Conservation (phyloP, 805 yeast genomes). For the Scheffersomyces spartinae region DNA sequence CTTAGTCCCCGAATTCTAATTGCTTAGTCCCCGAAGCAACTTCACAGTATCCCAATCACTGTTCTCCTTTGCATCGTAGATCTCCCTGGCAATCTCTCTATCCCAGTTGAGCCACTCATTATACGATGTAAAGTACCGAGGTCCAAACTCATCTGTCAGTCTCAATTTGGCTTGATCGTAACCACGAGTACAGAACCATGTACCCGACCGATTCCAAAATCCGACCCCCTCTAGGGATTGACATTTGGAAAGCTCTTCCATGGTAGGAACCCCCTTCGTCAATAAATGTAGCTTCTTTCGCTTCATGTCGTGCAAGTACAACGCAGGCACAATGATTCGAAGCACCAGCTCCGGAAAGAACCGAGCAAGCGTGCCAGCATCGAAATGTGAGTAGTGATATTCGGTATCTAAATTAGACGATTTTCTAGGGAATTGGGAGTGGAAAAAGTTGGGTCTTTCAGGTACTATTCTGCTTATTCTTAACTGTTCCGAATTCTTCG, state of each 20-base stretch:
- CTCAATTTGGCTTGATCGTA: slow-evolving; percentile 1
- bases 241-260: slow-evolving; percentile 7
- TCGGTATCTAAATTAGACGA: slow-evolving; percentile 10
- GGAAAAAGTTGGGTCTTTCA: slow-evolving; percentile 8
- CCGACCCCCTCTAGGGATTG: slow-evolving; percentile 6
- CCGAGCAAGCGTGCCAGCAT: slow-evolving; percentile 8
- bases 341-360: slow-evolving; percentile 10
- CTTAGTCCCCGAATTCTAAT: background rate
- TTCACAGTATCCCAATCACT: slow-evolving; percentile 3
- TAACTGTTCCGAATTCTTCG: too few species aligned
- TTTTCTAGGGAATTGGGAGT: slow-evolving; percentile 9
- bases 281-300: slow-evolving; percentile 3
- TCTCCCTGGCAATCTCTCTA: slow-evolving; percentile 1
- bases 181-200: slow-evolving; percentile 10
- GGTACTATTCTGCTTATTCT: slow-evolving; percentile 6
- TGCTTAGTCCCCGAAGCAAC: background rate
- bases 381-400: slow-evolving; percentile 7
- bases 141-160: slow-evolving; percentile 8
- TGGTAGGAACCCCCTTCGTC: slow-evolving; percentile 10
- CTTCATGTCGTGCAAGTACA: slow-evolving; percentile 9
- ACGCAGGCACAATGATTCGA: slow-evolving; percentile 9
- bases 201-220: slow-evolving; percentile 9
- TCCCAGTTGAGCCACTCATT: slow-evolving; percentile 12
- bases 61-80: slow-evolving; percentile 4
- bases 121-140: slow-evolving; percentile 7